Evolutionary conservation across 257 asterid species (phyloP).

Genomic region (Asclepias syriaca): DNA sequence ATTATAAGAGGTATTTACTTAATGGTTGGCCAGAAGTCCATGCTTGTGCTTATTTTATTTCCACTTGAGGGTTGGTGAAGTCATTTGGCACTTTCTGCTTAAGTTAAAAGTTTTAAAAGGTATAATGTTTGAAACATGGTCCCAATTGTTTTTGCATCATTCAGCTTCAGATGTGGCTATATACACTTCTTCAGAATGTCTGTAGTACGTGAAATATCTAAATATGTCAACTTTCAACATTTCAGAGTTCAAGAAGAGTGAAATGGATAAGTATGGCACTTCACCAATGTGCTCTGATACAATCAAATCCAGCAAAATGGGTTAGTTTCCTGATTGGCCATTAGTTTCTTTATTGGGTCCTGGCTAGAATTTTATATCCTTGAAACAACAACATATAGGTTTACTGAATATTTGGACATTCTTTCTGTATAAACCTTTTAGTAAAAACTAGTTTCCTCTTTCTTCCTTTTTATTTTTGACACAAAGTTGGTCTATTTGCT

Average conservation of each 20-base stretch:
- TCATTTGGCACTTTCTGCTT: neutral
- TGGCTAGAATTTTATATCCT: neutral
- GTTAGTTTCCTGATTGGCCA: conserved; percentile 28
- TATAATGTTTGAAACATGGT: neutral
- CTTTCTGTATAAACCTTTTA: neutral
- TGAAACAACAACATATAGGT: neutral
- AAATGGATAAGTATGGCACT: conserved; percentile 44
- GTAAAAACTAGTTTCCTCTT: neutral
- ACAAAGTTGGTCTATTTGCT: neutral
- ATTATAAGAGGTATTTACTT: conserved; percentile 57
- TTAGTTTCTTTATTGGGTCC: neutral
- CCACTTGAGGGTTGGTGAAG: neutral
- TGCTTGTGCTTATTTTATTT: neutral
- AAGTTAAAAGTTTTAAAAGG: neutral
- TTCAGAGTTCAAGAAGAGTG: conserved; percentile 76
- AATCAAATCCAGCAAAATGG: conserved; percentile 38
- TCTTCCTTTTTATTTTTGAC: neutral
- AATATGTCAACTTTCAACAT: conserved; percentile 18
- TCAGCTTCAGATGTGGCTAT: neutral
- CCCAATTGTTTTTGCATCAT: neutral
- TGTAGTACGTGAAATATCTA: conserved; percentile 13
- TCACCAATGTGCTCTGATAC: conserved; percentile 48
- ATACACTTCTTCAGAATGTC: neutral
- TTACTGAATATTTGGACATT: neutral
- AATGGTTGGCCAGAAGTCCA: neutral